Base-by-base conservation (phyloP, 2,329 filamentous ascomycete species). In the Sporothrix sp. region DNA sequence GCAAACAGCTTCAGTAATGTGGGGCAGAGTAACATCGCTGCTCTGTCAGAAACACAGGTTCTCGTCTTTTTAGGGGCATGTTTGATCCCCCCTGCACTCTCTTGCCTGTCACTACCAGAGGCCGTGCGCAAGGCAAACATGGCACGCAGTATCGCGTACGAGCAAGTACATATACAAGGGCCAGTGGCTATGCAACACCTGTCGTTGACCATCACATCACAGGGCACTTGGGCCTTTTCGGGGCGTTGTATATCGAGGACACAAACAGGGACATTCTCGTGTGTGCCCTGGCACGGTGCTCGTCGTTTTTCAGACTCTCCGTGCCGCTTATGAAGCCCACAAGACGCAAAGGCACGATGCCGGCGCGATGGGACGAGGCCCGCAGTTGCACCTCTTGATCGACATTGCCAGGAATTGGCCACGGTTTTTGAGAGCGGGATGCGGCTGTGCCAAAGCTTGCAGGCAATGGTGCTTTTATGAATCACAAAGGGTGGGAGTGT, bases 1-100 rank as follows among this genome's bases (percentile, higher is more conserved):
- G 25, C 9, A 30, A 23, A 30, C 14, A 20, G 21, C 48, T 44
- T 50, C 48, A 50, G 48, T 39, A 39, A 39, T 50, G 48, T 50
- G 48, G 48, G 32, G 48, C 48, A 3, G 11, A 18, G 32, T 16
- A 2, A 50, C 48, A n/a, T 16, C 23, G 28, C 14, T 18, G 3
- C 16, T n/a, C 36, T n/a, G 20, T 20, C 40, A n/a, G n/a, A n/a
- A n/a, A n/a, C n/a, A n/a, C n/a, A n/a, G n/a, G n/a, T n/a, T n/a
- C n/a, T n/a, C 30, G 13, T 30, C n/a, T 44, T 38, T 38, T 38
- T 23, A 7, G 7, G 11, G 4, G 14, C 10, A 28, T 18, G 13
- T 16, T 20, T 30, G 16, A 10, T 30, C 10, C 10, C 8, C 5
- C 20, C 27, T 16, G 7, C 11, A 8, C 14, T 5, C 13, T 42